phyloP scores from a whole-genome alignment of 228 moss, liverwort and hornwort genomes.

The Sphagnum fallax region DNA sequence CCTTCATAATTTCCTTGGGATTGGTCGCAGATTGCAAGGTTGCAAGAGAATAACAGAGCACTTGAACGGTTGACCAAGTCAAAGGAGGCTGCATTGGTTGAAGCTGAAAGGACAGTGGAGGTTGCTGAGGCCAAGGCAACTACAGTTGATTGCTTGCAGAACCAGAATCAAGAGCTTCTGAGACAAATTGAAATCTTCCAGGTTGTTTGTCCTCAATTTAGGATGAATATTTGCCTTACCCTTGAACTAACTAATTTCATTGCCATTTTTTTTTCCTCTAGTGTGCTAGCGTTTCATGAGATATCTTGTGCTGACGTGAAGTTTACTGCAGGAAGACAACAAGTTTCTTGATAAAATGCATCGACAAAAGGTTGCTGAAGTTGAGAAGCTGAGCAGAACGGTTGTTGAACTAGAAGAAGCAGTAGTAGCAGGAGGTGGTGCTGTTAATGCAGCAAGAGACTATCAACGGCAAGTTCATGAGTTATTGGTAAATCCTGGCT shows the following conservation, averaged over 20 bases:
- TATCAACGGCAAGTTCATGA: slow-evolving; percentile 95
- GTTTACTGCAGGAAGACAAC: slow-evolving; percentile 83
- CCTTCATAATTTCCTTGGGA: neutral
- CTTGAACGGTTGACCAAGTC: slow-evolving; percentile 90
- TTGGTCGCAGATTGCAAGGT: slow-evolving; percentile 57
- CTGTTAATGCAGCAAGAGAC: slow-evolving; percentile 90
- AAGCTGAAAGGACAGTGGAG: slow-evolving; percentile 79
- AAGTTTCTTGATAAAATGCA: slow-evolving; percentile 99
- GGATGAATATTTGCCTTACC: neutral
- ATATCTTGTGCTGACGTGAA: slow-evolving; percentile 10
- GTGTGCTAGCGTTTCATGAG: neutral
- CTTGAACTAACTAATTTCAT: neutral
- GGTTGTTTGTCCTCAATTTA: slow-evolving; percentile 21
- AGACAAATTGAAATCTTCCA: slow-evolving; percentile 95
- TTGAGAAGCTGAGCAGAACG: slow-evolving; percentile 83
- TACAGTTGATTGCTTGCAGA: slow-evolving; percentile 90
- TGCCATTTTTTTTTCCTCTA: neutral
- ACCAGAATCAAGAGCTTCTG: slow-evolving; percentile 88
- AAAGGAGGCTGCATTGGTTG: slow-evolving; percentile 85
- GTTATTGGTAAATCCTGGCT: slow-evolving; percentile 35
- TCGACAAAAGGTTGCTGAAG: slow-evolving; percentile 88
- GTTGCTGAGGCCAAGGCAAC: slow-evolving; percentile 89
- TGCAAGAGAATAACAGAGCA: slow-evolving; percentile 88
- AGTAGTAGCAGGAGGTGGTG: slow-evolving; percentile 85
- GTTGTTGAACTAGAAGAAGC: slow-evolving; percentile 86